Base-by-base conservation (phyloP, 495 filamentous ascomycete species). In the Margaritispora aquatica region DNA sequence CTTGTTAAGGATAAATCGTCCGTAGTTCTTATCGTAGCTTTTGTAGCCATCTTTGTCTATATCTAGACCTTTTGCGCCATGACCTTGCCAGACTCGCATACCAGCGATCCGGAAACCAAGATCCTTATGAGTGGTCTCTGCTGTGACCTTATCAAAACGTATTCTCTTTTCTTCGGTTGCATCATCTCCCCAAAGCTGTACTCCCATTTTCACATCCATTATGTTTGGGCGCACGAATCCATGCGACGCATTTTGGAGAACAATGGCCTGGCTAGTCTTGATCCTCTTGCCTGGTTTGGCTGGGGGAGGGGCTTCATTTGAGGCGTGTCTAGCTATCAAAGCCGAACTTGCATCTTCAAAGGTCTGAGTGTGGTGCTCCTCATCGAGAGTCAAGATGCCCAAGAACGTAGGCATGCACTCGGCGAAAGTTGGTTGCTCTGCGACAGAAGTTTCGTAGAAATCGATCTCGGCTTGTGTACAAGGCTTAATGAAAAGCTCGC, bases 171-270 rank as follows among this genome's bases (percentile, higher is more conserved):
- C 83, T 38, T 76, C 71, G 20, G 83, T 82, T 46, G 94, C 90
- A 70, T 88, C 84, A 52, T 93, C 86, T 5, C 88, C 92, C 88
- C 91, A 97, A 21, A 98, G 73, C 53, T 87, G 81, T 26, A 84
- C 80, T 23, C 94, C 94, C 31, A 98, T 83, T 70, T 98, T 98
- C 60, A 96, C 80, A 66, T 98, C 94, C 58, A 98, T 73, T n/a
- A 97, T 90, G 66, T 97, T 97, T 15, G 95, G 89, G 58, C 85
- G 82, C 54, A 79, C 82, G 76, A 90, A 97, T 21, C 89, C 89
- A 53, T 83, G 78, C 10, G 92, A 86, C 1, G 92, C 79, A 69
- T 96, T 97, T 65, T 94, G 87, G 44, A 98, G 76, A 29, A 96
- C 90, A 38, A 98, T 88, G 3, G 89, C 90, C 38, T 82, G 71